A percentile compares a stretch with the other conserved stretches of the same genome.
Evolutionary conservation across 2,329 filamentous ascomycete genomes (phyloP).

Genomic region (Amesomyces nigricolor): DNA sequence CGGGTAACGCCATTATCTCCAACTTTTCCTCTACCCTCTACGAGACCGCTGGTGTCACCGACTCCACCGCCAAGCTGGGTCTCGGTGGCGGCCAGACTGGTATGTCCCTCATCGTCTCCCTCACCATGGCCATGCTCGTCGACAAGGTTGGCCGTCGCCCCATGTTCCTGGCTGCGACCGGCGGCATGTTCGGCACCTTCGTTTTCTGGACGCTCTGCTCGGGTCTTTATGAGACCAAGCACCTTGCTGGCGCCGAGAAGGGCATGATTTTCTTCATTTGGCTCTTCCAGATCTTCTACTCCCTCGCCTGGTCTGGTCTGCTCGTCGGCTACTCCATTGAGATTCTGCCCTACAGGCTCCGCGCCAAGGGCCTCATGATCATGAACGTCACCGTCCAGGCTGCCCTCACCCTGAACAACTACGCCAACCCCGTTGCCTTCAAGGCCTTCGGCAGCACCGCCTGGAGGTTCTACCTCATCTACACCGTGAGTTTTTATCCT

Average conservation of each 20-base stretch:
- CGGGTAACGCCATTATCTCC: conserved; percentile 54
- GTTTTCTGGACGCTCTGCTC: conserved; percentile 45
- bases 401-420: conserved; percentile 48
- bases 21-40: conserved; percentile 54
- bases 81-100: conserved; percentile 46
- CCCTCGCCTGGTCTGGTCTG: conserved; percentile 52
- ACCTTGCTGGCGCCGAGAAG: conserved; percentile 33
- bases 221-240: conserved; percentile 39
- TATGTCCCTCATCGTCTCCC: conserved; percentile 47
- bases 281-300: conserved; percentile 42
- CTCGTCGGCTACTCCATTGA: conserved; percentile 50
- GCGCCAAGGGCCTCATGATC: conserved; percentile 49
- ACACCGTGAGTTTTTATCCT: conserved; percentile 38
- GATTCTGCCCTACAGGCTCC: conserved; percentile 46
- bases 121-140: conserved; percentile 47
- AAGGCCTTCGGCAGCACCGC: conserved; percentile 38
- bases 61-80: conserved; percentile 41
- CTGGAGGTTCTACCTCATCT: conserved; percentile 54
- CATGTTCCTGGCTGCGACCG: conserved; percentile 45
- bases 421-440: conserved; percentile 51
- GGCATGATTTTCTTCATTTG: conserved; percentile 42
- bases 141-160: conserved; percentile 52
- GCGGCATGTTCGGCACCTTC: conserved; percentile 44
- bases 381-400: conserved; percentile 53
- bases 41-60: conserved; percentile 45